Conservation (phyloP, 805 yeast species). For the Sugiyamaella lignohabitans region DNA sequence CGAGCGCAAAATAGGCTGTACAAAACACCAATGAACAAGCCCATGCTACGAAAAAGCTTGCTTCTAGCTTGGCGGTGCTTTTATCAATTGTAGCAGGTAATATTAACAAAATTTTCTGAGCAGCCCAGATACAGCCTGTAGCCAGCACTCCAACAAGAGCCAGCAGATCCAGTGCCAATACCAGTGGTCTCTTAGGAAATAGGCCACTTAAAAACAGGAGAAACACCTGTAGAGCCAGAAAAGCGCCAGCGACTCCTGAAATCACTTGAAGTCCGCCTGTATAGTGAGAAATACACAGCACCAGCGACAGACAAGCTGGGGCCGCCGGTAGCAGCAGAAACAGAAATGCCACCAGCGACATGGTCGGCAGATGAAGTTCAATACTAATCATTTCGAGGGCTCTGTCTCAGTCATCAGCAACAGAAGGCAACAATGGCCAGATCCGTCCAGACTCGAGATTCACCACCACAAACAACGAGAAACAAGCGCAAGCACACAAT, state of each 20-base stretch:
- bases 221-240: conserved; percentile 1
- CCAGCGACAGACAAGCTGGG: conserved; percentile 10
- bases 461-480: no score
- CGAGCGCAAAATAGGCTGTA: conserved; percentile 5
- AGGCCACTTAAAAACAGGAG: conserved; percentile 2
- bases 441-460: no score
- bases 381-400: conserved; percentile 23
- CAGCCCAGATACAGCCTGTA: conserved; percentile 11
- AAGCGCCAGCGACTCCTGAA: conserved; percentile 9
- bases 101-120: conserved; percentile 7
- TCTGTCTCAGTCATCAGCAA: no score
- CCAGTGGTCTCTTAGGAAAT: conserved; percentile 7
- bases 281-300: conserved; percentile 13
- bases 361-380: conserved; percentile 24
- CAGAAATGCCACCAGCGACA: conserved; percentile 21
- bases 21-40: conserved; percentile 6
- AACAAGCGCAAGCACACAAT: no score
- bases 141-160: conserved; percentile 7
- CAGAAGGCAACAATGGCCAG: no score
- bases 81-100: background rate
- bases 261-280: conserved; percentile 3
- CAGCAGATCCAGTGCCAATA: conserved; percentile 3
- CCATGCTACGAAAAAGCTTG: conserved; percentile 8
- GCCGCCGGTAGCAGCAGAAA: conserved; percentile 11
- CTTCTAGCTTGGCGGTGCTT: background rate